Evolutionary conservation across 306 rosid species (phyloP), one percentile per base, ranked within the genome.

Genomic region (Acmispon strigosus): DNA sequence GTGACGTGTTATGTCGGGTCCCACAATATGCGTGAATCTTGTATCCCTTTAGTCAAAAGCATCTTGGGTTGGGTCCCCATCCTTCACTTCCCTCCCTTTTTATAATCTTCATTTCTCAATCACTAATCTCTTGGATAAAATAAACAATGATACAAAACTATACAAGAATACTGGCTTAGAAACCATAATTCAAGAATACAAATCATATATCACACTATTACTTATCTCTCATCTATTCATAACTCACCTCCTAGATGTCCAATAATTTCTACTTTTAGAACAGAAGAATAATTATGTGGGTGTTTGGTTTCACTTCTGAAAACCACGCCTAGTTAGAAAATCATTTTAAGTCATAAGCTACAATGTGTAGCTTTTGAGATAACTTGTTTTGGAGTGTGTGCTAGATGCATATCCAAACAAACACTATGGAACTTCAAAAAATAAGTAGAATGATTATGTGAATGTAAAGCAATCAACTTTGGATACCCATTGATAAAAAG

Each of bases 11-110:
- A 36, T 36, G 41, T 7, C 6, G 1, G 5, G 43, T 39, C 43
- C 43, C 43, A 8, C 43, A 12, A 39, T 8, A 39, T 39, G 43
- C 43, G 9, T 39, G 43, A 39, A 8, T 8, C 43, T 39, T 12
- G 11, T 39, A 8, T 73, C 79, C 58, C 91, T 87, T 77, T 86
- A 79, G 94, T 86, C 91, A 90, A 87, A 90, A 88, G 88, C 82
- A 66, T 68, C 42, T 77, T 66, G 94, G 90, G 86, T 77, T 66
- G 94, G 90, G 88, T 61, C 85, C 89, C 76, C 43, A 8, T 36
- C 41, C 41, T 36, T 69, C 83, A 70, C 60, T 44, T 32, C 52
- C 41, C 66, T 56, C 41, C 62, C 54, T 17, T 70, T 63, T 66
- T 80, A 50, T 75, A 77, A 76, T 78, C 84, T 68, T 58, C 66